Evolutionary conservation across 345 rosid species (phyloP), one percentile per base, ranked within the genome.

Genomic region (Erucastrum elatum): DNA sequence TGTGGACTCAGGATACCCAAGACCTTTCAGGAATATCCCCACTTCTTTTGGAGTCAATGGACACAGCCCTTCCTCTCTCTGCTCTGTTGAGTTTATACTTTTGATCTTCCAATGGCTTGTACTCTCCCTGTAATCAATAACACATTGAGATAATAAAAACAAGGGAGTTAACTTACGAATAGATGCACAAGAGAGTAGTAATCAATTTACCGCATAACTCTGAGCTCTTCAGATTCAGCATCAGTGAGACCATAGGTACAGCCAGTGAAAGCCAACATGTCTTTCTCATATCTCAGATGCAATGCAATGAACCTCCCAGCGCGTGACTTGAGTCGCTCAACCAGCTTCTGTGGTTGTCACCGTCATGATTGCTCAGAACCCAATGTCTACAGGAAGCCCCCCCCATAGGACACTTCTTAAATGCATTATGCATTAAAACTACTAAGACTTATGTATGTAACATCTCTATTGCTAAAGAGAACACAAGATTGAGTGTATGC

Each of bases 31-130:
- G 81, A 95, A 91, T 58, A 89, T 84, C 62, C 96, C 98, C 68
- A 90, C 94, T 83, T 95, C 99, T 75, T 86, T 89, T 17, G 99
- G 99, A 75, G 97, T 95, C 65, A 95, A 84, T 15, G 98, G 99
- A 84, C 99, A 93, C 71, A 85, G 76, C 21, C 99, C 99, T 76
- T 81, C 91, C 5, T 64, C 63, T 78, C 99, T 82, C 86, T 93
- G 96, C 79, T 91, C 97, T 6, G 98, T 90, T 75, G 98, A 88
- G 72, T 95, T 90, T 75, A 93, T 93, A 82, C 81, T 87, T 75
- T 95, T 95, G 71, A 90, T 89, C 86, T 93, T 95, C 99, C 98
- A 95, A 64, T 95, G 98, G 75, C 77, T 89, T n/a, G 90, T 91
- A 66, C 82, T 87, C 80, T 89, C 97, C 89, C 97, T 95, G 75